Evolutionary conservation across 2,329 filamentous ascomycete genomes (phyloP), one percentile per base, ranked within the genome.

Genomic region (Amesomyces nigricolor): DNA sequence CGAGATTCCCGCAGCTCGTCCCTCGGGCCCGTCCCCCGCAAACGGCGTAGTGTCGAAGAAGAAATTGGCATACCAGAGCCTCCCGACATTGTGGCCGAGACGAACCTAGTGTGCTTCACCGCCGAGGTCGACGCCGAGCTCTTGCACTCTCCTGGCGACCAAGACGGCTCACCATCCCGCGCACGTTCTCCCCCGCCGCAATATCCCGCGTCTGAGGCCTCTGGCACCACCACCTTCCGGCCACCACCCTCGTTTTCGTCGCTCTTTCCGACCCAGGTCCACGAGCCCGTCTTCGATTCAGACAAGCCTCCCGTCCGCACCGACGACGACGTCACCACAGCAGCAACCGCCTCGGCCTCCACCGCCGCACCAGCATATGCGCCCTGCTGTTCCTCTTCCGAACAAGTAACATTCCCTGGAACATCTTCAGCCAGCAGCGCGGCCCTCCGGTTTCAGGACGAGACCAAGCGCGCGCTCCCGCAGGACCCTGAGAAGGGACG

Each of bases 381-480:
- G 47, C 57, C 59, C 2, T 29, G 26, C 4, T 30, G 29, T 72
- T 75, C 77, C 57, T 71, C 75, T 5, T 38, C 55, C 43, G 48
- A 62, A 9, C 60, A 60, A 35, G 58, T 60, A 59, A 51, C 55
- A 17, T 30, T 60, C 40, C 58, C 32, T 13, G 32, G 32, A 13
- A 7, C 51, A n/a, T 60, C 63, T 7, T 64, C 64, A 19, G 58
- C 55, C 46, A 51, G 56, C 57, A 63, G 57, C 29, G 59, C 58
- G 1, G 57, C 58, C 39, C 61, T 62, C 13, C 61, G 57, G 50
- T 75, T 78, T 56, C 73, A 75, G 65, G 77, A 82, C 64, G 89
- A 95, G 69, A 92, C 89, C 67, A 95, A 96, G 74, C 85, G 87
- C 65, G 88, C 86, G 50, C 84, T 95, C 67, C 87, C 89, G n/a